Percentiles rank a stretch among this genome's conserved stretches.
Conservation (phyloP, 2,329 filamentous ascomycete genomes). For the Talaromyces sp. region DNA sequence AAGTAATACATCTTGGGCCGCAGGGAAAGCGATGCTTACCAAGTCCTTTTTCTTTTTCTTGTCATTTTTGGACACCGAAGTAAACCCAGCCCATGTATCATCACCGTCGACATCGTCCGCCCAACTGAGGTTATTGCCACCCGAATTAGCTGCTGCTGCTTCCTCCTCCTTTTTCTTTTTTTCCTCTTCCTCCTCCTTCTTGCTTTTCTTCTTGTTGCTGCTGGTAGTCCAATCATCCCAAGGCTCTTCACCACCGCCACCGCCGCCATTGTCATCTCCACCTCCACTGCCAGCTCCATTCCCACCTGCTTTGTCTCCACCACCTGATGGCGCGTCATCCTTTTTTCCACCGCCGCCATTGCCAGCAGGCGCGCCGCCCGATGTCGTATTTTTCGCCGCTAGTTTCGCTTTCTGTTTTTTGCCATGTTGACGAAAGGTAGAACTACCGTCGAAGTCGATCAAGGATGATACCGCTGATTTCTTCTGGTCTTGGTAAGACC, state of each 20-base stretch:
- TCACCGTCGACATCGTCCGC: constrained; percentile 40
- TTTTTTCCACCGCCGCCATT: constrained; percentile 24
- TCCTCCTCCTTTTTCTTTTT: constrained; percentile 20
- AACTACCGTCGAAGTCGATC: constrained; percentile 9
- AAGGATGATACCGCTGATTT: constrained; percentile 10
- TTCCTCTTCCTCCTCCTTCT: constrained; percentile 25
- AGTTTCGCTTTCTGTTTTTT: constrained; percentile 24
- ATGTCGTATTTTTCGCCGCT: constrained; percentile 12
- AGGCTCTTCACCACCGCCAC: constrained; percentile 29
- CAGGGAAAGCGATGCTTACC: constrained; percentile 31
- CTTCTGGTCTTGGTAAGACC: constrained; percentile 7
- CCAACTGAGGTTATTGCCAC: constrained; percentile 36
- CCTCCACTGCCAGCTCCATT: constrained; percentile 25
- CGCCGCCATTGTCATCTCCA: constrained; percentile 24
- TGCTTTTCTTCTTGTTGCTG: constrained; percentile 26
- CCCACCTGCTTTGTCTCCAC: constrained; percentile 24
- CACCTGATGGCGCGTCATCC: constrained; percentile 28
- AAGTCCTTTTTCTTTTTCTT: constrained; percentile 57
- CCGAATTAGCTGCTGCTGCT: constrained; percentile 28
- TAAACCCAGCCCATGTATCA: constrained; percentile 50
- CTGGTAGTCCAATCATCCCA: constrained; percentile 33
- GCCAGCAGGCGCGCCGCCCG: constrained; percentile 15
- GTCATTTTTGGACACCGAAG: constrained; percentile 48
- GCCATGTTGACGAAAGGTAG: constrained; percentile 28
- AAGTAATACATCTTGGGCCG: neutral